Evolutionary conservation across 169 alveolate genomes (phyloP).

Genomic region (Plasmodium gaboni): DNA sequence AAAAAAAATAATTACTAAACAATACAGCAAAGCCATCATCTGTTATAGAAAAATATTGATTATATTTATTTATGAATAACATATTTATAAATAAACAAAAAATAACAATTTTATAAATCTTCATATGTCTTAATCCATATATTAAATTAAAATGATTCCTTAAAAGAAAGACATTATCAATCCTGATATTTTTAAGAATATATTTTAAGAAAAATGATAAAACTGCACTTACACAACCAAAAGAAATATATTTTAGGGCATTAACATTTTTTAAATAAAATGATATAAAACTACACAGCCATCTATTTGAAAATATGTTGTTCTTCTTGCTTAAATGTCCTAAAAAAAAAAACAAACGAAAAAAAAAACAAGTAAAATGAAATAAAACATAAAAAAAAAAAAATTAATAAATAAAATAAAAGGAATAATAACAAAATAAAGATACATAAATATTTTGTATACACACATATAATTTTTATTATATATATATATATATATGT

Average conservation of each 20-base stretch:
- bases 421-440: no score
- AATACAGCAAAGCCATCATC: conserved; percentile 30
- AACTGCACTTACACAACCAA: conserved; percentile 33
- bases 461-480: conserved; percentile 8
- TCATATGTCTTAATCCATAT: conserved; percentile 17
- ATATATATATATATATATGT: background rate
- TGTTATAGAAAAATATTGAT: conserved; percentile 64
- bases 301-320: conserved; percentile 66
- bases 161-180: conserved; percentile 15
- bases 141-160: conserved; percentile 28
- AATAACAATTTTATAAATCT: conserved; percentile 22
- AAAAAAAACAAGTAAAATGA: background rate
- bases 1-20: conserved; percentile 38
- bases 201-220: conserved; percentile 4
- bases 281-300: conserved; percentile 73
- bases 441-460: background rate
- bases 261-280: conserved; percentile 51
- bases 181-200: conserved; percentile 28
- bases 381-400: no score
- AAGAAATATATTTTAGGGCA: conserved; percentile 22
- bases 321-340: conserved; percentile 76
- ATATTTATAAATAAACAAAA: conserved; percentile 35
- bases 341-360: conserved; percentile 27
- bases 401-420: conserved; percentile 1
- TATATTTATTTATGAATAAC: conserved; percentile 35